Evolutionary conservation across 495 filamentous ascomycete genomes (phyloP).

Genomic region (Lichenothelia convexa): DNA sequence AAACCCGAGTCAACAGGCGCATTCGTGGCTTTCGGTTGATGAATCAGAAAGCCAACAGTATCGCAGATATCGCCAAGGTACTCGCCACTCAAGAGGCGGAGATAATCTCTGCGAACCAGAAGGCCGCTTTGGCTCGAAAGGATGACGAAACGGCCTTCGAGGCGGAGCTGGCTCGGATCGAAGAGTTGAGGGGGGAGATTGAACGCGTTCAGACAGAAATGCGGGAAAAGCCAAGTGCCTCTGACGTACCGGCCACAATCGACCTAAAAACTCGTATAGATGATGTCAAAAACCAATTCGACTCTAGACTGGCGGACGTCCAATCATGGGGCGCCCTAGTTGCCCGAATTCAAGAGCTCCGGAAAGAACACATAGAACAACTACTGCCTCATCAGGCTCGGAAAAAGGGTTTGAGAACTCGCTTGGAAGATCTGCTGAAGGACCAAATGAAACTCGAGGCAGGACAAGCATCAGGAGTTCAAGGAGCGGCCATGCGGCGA

Average conservation of each 20-base stretch:
- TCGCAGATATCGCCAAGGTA: constrained; percentile 75
- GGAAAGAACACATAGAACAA: background rate
- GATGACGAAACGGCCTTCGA: constrained; percentile 5
- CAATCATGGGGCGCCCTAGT: background rate
- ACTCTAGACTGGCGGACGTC: background rate
- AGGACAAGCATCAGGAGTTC: too few species aligned
- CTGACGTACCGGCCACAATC: background rate
- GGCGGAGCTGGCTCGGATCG: background rate
- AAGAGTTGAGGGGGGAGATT: constrained; percentile 24
- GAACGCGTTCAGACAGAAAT: constrained; percentile 17
- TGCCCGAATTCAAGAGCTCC: background rate
- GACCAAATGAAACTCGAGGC: too few species aligned
- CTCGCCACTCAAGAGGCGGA: constrained; percentile 33
- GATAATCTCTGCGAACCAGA: constrained; percentile 13
- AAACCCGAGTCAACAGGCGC: constrained; percentile 12
- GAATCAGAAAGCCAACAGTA: constrained; percentile 73
- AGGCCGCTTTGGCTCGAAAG: constrained; percentile 19
- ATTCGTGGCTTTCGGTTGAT: constrained; percentile 48
- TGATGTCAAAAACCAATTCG: background rate
- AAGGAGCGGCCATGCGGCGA: too few species aligned
- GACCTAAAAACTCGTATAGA: too few species aligned
- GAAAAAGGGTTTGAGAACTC: too few species aligned
- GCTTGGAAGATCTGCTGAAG: too few species aligned
- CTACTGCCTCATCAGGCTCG: too few species aligned
- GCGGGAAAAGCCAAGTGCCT: constrained; percentile 19